These are phyloP conservation scores for Saccharomycopsis synnaedendra DNA, from an alignment of 805 yeast genomes.

Conservation along the genomic window DNA sequence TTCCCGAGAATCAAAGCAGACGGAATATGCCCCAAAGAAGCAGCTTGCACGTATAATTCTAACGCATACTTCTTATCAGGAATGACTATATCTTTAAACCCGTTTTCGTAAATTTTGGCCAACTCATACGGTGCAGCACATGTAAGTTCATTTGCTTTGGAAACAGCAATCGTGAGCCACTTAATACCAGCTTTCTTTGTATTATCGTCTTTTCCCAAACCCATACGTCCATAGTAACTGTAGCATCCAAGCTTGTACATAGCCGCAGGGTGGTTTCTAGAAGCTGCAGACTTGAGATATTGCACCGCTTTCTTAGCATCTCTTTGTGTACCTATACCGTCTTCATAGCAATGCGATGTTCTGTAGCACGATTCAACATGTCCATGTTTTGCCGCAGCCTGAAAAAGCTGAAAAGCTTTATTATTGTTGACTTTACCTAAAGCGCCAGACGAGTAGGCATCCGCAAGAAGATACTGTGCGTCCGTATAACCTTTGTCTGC, in stretches of 20 bases:
- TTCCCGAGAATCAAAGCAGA: slow-evolving; percentile 74
- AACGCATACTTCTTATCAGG: slow-evolving; percentile 77
- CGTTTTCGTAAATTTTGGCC: slow-evolving; percentile 72
- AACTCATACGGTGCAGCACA: slow-evolving; percentile 93
- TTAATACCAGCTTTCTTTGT: slow-evolving; percentile 81
- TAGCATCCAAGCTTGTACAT: slow-evolving; percentile 88
- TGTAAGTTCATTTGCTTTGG: slow-evolving; percentile 70
- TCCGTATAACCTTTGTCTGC: slow-evolving; percentile 76
- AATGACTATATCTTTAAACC: slow-evolving; percentile 79
- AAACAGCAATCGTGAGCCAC: slow-evolving; percentile 84
- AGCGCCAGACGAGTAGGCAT: slow-evolving; percentile 77
- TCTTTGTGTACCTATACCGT: slow-evolving; percentile 85
- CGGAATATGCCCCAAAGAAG: slow-evolving; percentile 74
- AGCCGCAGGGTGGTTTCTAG: slow-evolving; percentile 92
- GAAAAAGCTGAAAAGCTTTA: slow-evolving; percentile 69
- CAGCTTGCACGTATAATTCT: slow-evolving; percentile 78
- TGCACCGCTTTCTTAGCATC: slow-evolving; percentile 82
- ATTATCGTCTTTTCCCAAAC: slow-evolving; percentile 49
- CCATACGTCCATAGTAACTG: slow-evolving; percentile 77
- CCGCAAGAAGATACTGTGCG: slow-evolving; percentile 89
- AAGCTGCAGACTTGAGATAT: slow-evolving; percentile 75
- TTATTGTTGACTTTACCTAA: slow-evolving; percentile 69
- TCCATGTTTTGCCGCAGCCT: slow-evolving; percentile 86
- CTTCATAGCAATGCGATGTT: slow-evolving; percentile 84
- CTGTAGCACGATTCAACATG: slow-evolving; percentile 88